A percentile compares a stretch with the other conserved stretches of the same genome.
These are phyloP conservation scores for Mollisiaceae sp. DNA, from an alignment of 2,329 filamentous ascomycete species.

Conservation along the genomic window DNA sequence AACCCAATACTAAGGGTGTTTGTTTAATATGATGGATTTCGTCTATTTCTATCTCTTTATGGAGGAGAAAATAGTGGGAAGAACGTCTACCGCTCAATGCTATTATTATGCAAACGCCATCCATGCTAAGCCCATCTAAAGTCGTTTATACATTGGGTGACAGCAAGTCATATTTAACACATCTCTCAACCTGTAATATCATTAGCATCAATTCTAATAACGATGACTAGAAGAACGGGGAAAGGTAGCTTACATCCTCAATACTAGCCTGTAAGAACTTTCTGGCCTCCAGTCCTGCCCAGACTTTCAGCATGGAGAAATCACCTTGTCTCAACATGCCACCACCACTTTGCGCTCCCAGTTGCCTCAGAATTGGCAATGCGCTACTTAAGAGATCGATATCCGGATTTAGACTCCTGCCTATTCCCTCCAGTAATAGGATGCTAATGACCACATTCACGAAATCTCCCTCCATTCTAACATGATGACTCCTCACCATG, in stretches of 20 bases:
- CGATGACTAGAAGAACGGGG: background rate
- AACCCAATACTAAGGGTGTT: background rate
- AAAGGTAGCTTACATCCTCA: conserved; percentile 70
- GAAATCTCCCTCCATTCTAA: conserved; percentile 94
- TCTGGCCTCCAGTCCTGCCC: conserved; percentile 87
- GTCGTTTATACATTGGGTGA: conserved; percentile 76
- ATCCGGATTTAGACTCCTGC: conserved; percentile 82
- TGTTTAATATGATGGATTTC: background rate
- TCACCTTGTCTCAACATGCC: conserved; percentile 74
- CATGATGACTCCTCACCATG: conserved; percentile 93
- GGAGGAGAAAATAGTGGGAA: background rate
- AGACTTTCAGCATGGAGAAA: conserved; percentile 86
- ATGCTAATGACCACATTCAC: conserved; percentile 98
- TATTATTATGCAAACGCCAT: conserved; percentile 14
- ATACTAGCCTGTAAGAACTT: conserved; percentile 89
- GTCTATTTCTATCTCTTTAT: conserved; percentile 4
- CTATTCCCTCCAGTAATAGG: conserved; percentile 90
- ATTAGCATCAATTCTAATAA: conserved; percentile 21
- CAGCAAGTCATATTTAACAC: conserved; percentile 88
- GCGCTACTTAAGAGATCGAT: conserved; percentile 86
- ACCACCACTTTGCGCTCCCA: conserved; percentile 78
- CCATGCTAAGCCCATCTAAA: conserved; percentile 8
- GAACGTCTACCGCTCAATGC: conserved; percentile 3
- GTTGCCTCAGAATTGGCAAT: conserved; percentile 85
- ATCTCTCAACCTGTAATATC: conserved; percentile 71